Evolutionary conservation across 139 green algal species (phyloP).

Genomic region (Chlamydomonas sphaeroides): DNA sequence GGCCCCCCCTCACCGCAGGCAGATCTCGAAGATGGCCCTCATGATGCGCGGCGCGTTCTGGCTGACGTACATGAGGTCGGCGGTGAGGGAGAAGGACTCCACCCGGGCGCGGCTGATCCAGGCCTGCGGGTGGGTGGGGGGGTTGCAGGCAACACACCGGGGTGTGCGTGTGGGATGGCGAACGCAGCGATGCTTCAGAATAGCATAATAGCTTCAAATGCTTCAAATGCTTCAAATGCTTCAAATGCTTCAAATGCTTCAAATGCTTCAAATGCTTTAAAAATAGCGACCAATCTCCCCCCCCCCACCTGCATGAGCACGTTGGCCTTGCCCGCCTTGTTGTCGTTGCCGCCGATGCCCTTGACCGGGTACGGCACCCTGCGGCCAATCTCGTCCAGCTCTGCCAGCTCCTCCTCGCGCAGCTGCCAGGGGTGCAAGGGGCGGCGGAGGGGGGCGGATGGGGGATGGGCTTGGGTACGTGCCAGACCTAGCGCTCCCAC

Average conservation of each 20-base stretch:
- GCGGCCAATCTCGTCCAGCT: slow-evolving; percentile 84
- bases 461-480: neutral
- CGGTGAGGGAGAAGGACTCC: slow-evolving; percentile 91
- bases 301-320: slow-evolving; percentile 82
- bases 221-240: too few species aligned
- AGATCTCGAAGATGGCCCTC: slow-evolving; percentile 96
- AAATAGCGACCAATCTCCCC: too few species aligned
- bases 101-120: slow-evolving; percentile 85
- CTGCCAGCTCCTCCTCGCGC: slow-evolving; percentile 90
- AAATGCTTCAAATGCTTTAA: too few species aligned
- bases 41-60: slow-evolving; percentile 90
- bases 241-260: too few species aligned
- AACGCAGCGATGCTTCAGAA: too few species aligned
- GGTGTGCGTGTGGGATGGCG: too few species aligned
- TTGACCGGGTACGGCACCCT: slow-evolving; percentile 73
- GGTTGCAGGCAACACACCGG: too few species aligned
- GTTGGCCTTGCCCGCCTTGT: slow-evolving; percentile 92
- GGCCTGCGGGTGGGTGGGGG: slow-evolving; percentile 58
- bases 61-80: slow-evolving; percentile 94
- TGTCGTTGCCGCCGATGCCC: slow-evolving; percentile 76
- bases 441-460: neutral
- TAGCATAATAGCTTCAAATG: too few species aligned
- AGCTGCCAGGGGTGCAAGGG: neutral
- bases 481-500: too few species aligned
- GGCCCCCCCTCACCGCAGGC: slow-evolving; percentile 73